Evolutionary conservation across 345 rosid species (phyloP).

Genomic region (Clausena lansium): DNA sequence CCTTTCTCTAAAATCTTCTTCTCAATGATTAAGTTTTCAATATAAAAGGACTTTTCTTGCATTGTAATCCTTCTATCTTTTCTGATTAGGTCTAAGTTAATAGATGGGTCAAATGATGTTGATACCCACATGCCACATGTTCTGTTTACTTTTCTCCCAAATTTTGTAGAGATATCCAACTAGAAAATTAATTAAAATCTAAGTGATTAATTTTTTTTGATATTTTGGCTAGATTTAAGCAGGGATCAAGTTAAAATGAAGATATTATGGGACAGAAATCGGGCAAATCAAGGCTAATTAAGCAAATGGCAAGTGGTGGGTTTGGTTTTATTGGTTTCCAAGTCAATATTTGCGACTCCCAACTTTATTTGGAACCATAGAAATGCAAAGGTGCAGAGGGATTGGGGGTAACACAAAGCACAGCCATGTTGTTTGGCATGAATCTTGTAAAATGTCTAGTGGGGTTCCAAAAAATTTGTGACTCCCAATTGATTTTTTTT

Average conservation of each 20-base stretch:
- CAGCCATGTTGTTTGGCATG: background rate
- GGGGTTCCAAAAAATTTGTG: slow-evolving; percentile 21
- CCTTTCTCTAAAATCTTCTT: background rate
- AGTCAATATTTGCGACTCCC: background rate
- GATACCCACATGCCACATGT: background rate
- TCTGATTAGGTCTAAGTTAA: background rate
- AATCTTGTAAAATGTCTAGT: slow-evolving; percentile 8
- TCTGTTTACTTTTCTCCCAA: background rate
- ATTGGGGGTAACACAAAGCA: background rate
- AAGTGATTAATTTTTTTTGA: background rate
- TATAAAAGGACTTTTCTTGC: background rate
- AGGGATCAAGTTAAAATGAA: background rate
- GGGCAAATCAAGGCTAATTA: background rate
- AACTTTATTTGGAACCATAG: background rate
- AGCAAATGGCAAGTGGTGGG: background rate
- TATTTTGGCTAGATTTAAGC: background rate
- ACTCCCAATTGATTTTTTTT: slow-evolving; percentile 22
- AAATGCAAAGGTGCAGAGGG: background rate
- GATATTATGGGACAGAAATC: background rate
- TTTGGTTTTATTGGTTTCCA: background rate
- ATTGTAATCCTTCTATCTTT: background rate
- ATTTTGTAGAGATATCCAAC: background rate
- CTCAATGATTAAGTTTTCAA: background rate
- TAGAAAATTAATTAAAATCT: background rate
- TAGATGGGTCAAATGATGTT: slow-evolving; percentile 5